These are phyloP conservation scores for Psilocybe subaeruginosa DNA, from an alignment of 768 basidiomycete species.

Conservation along the genomic window DNA sequence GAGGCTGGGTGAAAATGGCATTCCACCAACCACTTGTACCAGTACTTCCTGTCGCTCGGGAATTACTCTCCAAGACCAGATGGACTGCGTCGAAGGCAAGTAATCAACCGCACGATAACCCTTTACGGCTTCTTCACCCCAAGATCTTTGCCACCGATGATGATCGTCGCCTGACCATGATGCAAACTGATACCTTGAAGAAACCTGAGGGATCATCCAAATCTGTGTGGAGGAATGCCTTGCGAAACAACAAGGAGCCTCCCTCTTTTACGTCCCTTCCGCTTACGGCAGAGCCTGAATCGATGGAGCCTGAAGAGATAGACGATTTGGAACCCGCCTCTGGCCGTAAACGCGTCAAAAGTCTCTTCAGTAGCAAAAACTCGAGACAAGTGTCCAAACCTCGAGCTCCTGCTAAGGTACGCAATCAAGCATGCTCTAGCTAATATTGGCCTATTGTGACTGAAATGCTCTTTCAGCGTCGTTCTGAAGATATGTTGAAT, in stretches of 20 bases:
- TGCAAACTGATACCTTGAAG: constrained; percentile 17
- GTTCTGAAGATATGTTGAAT: constrained; percentile 15
- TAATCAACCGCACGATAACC: constrained; percentile 34
- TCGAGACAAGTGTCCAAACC: constrained; percentile 20
- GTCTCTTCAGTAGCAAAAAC: constrained; percentile 31
- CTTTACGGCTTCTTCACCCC: constrained; percentile 35
- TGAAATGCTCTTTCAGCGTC: constrained; percentile 9
- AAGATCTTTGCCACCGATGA: constrained; percentile 28
- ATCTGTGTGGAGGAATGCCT: constrained; percentile 16
- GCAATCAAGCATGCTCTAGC: not conserved
- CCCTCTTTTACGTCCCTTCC: constrained; percentile 28
- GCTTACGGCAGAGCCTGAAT: constrained; percentile 46
- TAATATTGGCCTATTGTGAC: not conserved
- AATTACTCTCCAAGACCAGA: constrained; percentile 79
- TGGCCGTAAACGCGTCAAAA: constrained; percentile 33
- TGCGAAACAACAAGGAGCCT: constrained; percentile 20
- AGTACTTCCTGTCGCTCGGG: constrained; percentile 77
- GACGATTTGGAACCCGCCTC: constrained; percentile 17
- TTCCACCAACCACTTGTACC: constrained; percentile 81
- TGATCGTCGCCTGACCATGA: constrained; percentile 25
- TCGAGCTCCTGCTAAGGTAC: constrained; percentile 21
- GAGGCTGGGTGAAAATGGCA: constrained; percentile 83
- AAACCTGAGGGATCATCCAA: constrained; percentile 18
- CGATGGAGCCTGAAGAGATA: constrained; percentile 21
- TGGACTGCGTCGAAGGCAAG: constrained; percentile 53